phyloP scores from a whole-genome alignment of 2,329 filamentous ascomycete species.

The Nigrospora osmanthi region DNA sequence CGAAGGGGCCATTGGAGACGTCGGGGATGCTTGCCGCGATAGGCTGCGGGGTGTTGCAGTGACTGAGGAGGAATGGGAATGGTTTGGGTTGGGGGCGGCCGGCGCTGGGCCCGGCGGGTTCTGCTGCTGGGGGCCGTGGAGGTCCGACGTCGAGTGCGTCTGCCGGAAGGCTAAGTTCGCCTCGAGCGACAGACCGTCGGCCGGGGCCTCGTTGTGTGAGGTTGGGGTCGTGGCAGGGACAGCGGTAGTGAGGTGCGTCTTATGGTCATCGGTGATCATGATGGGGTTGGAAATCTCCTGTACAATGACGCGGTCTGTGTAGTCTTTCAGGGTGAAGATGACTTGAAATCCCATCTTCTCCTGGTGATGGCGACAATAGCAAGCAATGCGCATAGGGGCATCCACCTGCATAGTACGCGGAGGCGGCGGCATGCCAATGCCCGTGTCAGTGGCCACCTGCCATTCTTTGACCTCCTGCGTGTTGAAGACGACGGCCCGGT shows the following conservation, averaged over 20 bases:
- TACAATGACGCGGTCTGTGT: constrained; percentile 65
- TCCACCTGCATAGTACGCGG: constrained; percentile 67
- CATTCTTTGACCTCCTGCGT: constrained; percentile 82
- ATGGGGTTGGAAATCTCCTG: constrained; percentile 83
- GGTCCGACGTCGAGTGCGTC: constrained; percentile 56
- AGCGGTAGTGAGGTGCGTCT: constrained; percentile 55
- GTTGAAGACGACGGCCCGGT: constrained; percentile 85
- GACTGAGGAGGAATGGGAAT: constrained; percentile 29
- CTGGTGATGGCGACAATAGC: constrained; percentile 90
- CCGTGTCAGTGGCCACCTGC: constrained; percentile 49
- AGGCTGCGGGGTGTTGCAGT: constrained; percentile 48
- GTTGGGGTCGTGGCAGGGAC: constrained; percentile 4
- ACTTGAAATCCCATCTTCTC: constrained; percentile 90
- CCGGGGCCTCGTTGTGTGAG: constrained; percentile 4
- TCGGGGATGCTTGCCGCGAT: constrained; percentile 69
- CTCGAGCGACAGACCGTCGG: constrained; percentile 24
- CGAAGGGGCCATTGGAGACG: constrained; percentile 52
- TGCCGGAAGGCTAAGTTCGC: constrained; percentile 38
- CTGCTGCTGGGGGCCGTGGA: constrained; percentile 49
- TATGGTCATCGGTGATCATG: constrained; percentile 97
- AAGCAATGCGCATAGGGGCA: constrained; percentile 90
- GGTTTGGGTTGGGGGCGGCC: constrained; percentile 10
- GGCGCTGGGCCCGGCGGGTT: constrained; percentile 27
- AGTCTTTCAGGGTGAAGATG: constrained; percentile 90
- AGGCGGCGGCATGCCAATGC: constrained; percentile 25